Evolutionary conservation across 2,329 filamentous ascomycete species (phyloP).

Genomic region (Aspergillus quadricinctus): DNA sequence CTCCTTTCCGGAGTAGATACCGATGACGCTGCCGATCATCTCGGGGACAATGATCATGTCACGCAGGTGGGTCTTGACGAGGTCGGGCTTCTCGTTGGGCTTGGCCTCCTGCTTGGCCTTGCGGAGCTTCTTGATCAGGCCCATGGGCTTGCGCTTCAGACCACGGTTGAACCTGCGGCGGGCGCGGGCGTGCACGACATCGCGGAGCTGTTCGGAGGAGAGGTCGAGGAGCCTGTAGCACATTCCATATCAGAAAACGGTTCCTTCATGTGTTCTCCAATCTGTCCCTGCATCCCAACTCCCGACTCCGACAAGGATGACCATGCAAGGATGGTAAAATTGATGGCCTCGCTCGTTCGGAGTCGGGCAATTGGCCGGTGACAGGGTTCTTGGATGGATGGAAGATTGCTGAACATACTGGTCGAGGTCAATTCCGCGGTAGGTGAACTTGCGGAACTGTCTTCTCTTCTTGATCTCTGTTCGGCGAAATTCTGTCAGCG

Average conservation of each 20-base stretch:
- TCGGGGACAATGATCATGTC: slow-evolving; percentile 99
- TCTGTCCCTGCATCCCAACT: slow-evolving; percentile 2
- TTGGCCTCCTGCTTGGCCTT: slow-evolving; percentile 98
- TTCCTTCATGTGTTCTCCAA: slow-evolving; percentile 17
- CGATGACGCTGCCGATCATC: slow-evolving; percentile 98
- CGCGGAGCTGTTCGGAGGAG: slow-evolving; percentile 95
- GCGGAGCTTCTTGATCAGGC: slow-evolving; percentile 99
- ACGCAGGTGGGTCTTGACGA: slow-evolving; percentile 98
- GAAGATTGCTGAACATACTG: slow-evolving; percentile 63
- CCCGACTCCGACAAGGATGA: slow-evolving; percentile 7
- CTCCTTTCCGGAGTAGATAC: slow-evolving; percentile 99
- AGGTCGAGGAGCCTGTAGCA: slow-evolving; percentile 87
- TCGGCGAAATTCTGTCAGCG: slow-evolving; percentile 31
- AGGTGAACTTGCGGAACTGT: slow-evolving; percentile 99
- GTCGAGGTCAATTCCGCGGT: slow-evolving; percentile 99
- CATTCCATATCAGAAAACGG: slow-evolving; percentile 27
- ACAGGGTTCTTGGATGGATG: slow-evolving; percentile 2
- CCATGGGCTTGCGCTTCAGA: slow-evolving; percentile 99
- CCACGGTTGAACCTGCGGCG: slow-evolving; percentile 99
- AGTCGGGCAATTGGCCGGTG: slow-evolving; percentile 6
- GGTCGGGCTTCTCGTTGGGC: slow-evolving; percentile 99
- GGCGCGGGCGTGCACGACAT: slow-evolving; percentile 98
- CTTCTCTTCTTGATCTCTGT: slow-evolving; percentile 98
- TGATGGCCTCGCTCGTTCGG: slow-evolving; percentile 11
- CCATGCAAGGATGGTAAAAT: slow-evolving; percentile 3